Evolutionary conservation across 2,329 filamentous ascomycete genomes (phyloP), one percentile per base, ranked within the genome.

Genomic region (Gnomoniopsis sp.): DNA sequence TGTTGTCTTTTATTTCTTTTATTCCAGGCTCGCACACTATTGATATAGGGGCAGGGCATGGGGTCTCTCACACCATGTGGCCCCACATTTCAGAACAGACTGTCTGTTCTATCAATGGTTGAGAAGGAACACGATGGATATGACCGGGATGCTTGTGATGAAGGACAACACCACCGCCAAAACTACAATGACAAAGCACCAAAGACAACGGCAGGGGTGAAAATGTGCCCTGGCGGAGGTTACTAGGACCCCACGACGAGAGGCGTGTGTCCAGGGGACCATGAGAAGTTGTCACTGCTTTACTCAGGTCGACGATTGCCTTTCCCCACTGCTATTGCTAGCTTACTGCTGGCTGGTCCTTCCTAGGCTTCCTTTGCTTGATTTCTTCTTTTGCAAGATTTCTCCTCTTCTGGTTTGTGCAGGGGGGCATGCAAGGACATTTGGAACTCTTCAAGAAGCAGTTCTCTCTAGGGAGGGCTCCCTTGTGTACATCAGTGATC

Each of bases 21-120:
- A 46, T 44, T 38, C n/a, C 56, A 49, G 55, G 49, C 41, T 48
- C 57, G 58, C 64, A 67, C 65, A 65, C 62, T 38, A 30, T 30
- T 51, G 38, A 43, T 41, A 44, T 22, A 38, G 34, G 52, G 36
- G 49, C 49, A 48, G 43, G n/a, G n/a, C n/a, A n/a, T n/a, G n/a
- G 55, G 56, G 49, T 53, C 53, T 55, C 22, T 53, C n/a, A 36
- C 36, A 33, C 30, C 17, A 22, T 56, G 41, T 47, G 41, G 36
- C 49, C 23, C 17, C 44, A 41, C 41, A 49, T 23, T n/a, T n/a
- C 49, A 49, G 19, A 19, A 46, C 41, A 38, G 19, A 36, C 41
- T 23, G 11, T 53, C 21, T 19, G 19, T 10, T 10, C 8, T 44
- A 17, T 49, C 50, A 55, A 11, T 30, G 49, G 34, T 48, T 36